Evolutionary conservation across 441 rosid genomes (phyloP).

Genomic region (California macrophylla): DNA sequence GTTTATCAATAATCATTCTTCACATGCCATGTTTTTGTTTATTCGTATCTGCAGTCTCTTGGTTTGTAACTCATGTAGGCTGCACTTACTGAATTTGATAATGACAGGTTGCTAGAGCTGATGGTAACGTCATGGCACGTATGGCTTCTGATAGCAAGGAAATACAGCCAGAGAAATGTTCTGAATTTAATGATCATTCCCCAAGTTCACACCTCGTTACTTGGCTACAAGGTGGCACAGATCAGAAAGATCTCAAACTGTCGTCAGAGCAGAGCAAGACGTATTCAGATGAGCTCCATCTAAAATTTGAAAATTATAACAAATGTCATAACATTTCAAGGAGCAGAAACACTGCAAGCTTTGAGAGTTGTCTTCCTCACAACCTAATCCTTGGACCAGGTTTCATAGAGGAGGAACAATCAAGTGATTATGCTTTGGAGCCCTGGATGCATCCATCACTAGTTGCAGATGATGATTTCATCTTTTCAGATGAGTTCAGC

Average conservation of each 20-base stretch:
- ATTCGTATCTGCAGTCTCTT: not conserved
- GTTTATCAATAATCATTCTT: not conserved
- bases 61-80: slow-evolving; percentile 1
- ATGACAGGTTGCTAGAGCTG: not conserved
- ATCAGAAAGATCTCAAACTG: slow-evolving; percentile 9
- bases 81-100: not conserved
- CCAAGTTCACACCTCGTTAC: slow-evolving; percentile 5
- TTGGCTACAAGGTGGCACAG: slow-evolving; percentile 2
- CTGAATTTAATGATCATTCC: not conserved
- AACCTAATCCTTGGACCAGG: not conserved
- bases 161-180: slow-evolving; percentile 1
- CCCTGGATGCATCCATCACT: not conserved
- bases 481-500: slow-evolving; percentile 1
- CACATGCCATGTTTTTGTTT: not conserved
- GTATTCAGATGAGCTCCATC: slow-evolving; percentile 9
- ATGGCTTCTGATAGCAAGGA: not conserved
- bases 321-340: slow-evolving; percentile 1
- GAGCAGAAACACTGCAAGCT: not conserved
- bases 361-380: slow-evolving; percentile 9
- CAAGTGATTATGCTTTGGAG: slow-evolving; percentile 9
- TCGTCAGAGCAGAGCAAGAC: slow-evolving; percentile 11
- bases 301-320: slow-evolving; percentile 10
- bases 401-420: not conserved
- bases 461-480: not conserved
- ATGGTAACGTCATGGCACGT: not conserved